A percentile compares a stretch with the other conserved stretches of the same genome.
Evolutionary conservation across 495 filamentous ascomycete genomes (phyloP).

Genomic region (Aspergillus cavernicola): DNA sequence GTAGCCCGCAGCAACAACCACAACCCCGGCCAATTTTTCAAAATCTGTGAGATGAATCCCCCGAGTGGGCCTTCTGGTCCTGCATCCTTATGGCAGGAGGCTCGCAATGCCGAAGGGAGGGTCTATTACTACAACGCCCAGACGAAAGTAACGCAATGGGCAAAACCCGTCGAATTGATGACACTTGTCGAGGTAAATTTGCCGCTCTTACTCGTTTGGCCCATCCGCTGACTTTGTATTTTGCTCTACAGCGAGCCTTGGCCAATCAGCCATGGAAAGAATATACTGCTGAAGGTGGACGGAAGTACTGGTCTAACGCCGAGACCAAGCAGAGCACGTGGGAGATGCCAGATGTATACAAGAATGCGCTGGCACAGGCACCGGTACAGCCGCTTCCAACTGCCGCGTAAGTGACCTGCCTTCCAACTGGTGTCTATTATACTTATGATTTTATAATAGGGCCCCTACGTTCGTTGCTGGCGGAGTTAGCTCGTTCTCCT

Average conservation of each 20-base stretch:
- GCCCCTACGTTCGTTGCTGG: constrained; percentile 65
- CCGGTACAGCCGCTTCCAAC: constrained; percentile 43
- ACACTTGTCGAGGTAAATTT: constrained; percentile 72
- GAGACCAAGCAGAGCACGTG: constrained; percentile 90
- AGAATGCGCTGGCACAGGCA: constrained; percentile 62
- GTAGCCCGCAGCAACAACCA: background rate
- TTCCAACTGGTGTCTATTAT: background rate
- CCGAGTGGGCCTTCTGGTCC: constrained; percentile 52
- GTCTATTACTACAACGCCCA: constrained; percentile 90
- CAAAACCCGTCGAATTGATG: constrained; percentile 88
- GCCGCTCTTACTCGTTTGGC: background rate
- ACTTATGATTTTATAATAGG: constrained; percentile 39
- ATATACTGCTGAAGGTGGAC: constrained; percentile 78
- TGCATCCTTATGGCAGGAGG: constrained; percentile 72
- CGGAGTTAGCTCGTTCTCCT: constrained; percentile 53
- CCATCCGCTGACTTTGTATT: background rate
- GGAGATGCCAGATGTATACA: constrained; percentile 88
- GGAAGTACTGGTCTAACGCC: constrained; percentile 91
- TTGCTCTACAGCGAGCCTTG: constrained; percentile 64
- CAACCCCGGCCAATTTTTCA: background rate
- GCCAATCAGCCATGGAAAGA: constrained; percentile 89
- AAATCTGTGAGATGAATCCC: constrained; percentile 59
- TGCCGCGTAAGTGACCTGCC: constrained; percentile 54
- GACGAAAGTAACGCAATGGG: constrained; percentile 91
- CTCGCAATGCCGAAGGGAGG: constrained; percentile 76